Conservation (phyloP, 2,329 filamentous ascomycete genomes). For the Colletotrichum tropicale region DNA sequence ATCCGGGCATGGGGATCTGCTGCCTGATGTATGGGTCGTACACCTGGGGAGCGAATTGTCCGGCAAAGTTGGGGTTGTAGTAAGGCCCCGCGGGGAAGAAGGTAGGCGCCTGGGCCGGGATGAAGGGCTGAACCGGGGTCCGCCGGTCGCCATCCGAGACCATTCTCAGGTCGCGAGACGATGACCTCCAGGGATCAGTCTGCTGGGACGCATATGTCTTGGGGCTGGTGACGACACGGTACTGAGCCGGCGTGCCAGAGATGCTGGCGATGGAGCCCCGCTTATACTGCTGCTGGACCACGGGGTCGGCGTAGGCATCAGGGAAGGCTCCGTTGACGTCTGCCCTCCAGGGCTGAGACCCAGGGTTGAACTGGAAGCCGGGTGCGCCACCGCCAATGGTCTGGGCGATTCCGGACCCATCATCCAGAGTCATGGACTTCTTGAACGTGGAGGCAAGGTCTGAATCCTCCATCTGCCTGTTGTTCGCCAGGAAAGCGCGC, state of each 20-base stretch:
- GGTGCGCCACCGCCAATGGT: constrained; percentile 30
- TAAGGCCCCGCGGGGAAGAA: constrained; percentile 36
- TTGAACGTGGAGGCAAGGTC: constrained; percentile 38
- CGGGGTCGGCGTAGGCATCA: constrained; percentile 35
- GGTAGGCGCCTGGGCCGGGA: constrained; percentile 28
- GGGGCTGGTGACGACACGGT: constrained; percentile 26
- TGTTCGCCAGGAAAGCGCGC: constrained; percentile 39
- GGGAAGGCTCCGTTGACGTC: constrained; percentile 34
- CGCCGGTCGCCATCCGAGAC: constrained; percentile 43
- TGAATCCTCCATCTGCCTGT: constrained; percentile 39
- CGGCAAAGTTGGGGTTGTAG: constrained; percentile 38
- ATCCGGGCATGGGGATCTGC: constrained; percentile 25
- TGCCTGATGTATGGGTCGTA: constrained; percentile 34
- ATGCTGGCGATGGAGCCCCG: constrained; percentile 44
- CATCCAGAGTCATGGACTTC: constrained; percentile 38
- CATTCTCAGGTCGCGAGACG: constrained; percentile 37
- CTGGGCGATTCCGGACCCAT: constrained; percentile 23
- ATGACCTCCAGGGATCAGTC: constrained; percentile 42
- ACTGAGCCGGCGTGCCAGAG: constrained; percentile 37
- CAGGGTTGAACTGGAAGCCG: constrained; percentile 51
- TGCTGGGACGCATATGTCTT: constrained; percentile 29
- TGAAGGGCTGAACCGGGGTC: constrained; percentile 33
- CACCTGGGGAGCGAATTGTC: constrained; percentile 38
- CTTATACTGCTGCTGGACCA: constrained; percentile 28
- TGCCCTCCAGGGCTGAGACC: constrained; percentile 49